Base-by-base conservation (phyloP, 352 stramenopile genomes). In the Phytophthora sansomeana region DNA sequence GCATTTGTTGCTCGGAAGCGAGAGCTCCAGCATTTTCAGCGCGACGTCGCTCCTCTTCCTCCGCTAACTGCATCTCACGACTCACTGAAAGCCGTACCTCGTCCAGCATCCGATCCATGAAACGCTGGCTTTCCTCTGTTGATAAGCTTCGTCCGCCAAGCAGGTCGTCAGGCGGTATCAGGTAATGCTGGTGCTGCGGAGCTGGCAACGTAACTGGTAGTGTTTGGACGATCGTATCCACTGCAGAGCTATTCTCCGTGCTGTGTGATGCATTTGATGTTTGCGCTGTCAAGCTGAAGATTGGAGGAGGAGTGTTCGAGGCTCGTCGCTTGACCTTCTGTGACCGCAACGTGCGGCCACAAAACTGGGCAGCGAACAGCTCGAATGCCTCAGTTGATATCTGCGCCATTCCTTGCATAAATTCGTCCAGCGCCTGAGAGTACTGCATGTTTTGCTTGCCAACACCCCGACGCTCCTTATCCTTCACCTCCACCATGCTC, bases 371-470 rank as follows among this genome's bases (percentile, higher is more conserved):
- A 11, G 85, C 69, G 52, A 95, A 95, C n/a, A 92, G 58, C 50
- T 95, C 87, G 17, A 93, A 92, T 8, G 85, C 85, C 14, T 90
- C 80, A 48, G 85, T 81, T 0, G 87, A 93, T 39, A 90, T 65
- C n/a, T 75, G 63, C 1, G 83, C 65, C 28, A 95, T 70, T 11
- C 67, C 66, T 35, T 79, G 74, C 81, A 95, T 89, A 35, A 95
- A 95, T 9, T 81, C 81, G 51, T 95, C 87, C 55, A 95, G 58
- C 7, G 81, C 63, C 52, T 69, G 72, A 1, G 87, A 78, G 62
- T 95, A 95, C 66, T 89, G 77, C 87, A 93, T 95, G 57, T 95
- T 95, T 42, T 95, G 87, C 67, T 92, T 95, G 24, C 87, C 87
- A 10, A 92, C 87, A 16, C 87, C 87, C 41, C 87, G 84, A 2